Evolutionary conservation across 495 filamentous ascomycete species (phyloP), one percentile per base, ranked within the genome.

Genomic region (Penicillium fimorum): DNA sequence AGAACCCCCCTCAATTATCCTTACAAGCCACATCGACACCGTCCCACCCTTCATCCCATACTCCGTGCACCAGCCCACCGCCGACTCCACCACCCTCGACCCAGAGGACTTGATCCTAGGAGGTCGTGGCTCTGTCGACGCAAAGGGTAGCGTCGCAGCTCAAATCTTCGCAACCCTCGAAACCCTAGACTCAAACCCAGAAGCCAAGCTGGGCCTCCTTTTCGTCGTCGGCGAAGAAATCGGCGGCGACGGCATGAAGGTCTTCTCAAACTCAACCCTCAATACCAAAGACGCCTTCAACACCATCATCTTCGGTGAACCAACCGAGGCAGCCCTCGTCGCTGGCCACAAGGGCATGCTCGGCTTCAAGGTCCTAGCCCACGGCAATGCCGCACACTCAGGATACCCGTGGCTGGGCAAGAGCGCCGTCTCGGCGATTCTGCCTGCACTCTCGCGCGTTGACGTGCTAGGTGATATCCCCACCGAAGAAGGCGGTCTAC

Each of bases 201-300:
- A 69, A 33, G 58, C 72, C 8, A 74, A 75, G 38, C 68, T 95
- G 3, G 86, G 84, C 42, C 80, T 97, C 8, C 82, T 97, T 25
- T 97, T 87, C 73, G 93, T 97, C 9, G 90, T 96, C 3, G 91
- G 89, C 51, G 93, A 97, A 66, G 93, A 97, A 67, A 80, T 75
- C 18, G 76, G 78, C 24, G 93, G 93, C 15, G 84, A 88, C 54
- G 93, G 93, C n/a, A 97, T 97, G 94, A 81, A 73, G 44, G 27
- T 54, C 30, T 79, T 77, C 69, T 77, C 76, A 8, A 38, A 70
- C 12, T 77, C 73, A 2, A 72, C 46, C 51, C 74, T 68, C 25
- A 76, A 76, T 57, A 57, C 56, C 1, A 59, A 70, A 2, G 60
- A 63, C 27, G 67, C 69, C 42, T 85, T 84, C 74, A 77, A 84